These are phyloP conservation scores for Ustilago cynodontis DNA, from an alignment of 1,284 basidiomycete genomes.

Conservation along the genomic window DNA sequence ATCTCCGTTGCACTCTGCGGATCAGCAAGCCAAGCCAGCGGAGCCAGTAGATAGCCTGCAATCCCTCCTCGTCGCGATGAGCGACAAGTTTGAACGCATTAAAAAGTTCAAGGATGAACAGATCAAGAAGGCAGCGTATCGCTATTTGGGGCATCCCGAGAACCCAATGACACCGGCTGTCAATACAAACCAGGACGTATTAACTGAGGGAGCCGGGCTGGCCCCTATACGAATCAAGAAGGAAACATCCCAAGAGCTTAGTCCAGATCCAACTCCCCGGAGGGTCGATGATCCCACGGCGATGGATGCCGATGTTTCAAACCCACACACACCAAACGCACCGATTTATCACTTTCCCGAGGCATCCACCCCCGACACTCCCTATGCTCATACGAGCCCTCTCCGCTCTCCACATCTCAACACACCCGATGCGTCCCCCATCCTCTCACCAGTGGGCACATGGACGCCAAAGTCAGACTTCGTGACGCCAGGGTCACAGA, in stretches of 20 bases:
- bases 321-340: constrained; percentile 8
- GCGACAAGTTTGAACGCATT: not conserved
- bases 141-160: constrained; percentile 30
- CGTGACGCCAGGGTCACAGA: not conserved
- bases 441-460: constrained; percentile 1
- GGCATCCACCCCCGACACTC: not conserved
- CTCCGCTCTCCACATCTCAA: not conserved
- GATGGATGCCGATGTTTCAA: constrained; percentile 25
- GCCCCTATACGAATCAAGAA: constrained; percentile 3
- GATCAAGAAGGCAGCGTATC: constrained; percentile 18
- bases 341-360: not conserved
- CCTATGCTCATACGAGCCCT: not conserved
- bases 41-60: not conserved
- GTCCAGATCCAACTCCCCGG: constrained; percentile 11
- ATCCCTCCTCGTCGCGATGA: constrained; percentile 9
- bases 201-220: constrained; percentile 4
- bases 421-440: constrained; percentile 1
- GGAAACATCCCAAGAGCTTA: constrained; percentile 1
- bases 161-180: not conserved
- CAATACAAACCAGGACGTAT: not conserved
- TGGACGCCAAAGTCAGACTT: not conserved
- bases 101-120: constrained; percentile 18
- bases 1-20: not conserved
- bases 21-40: not conserved
- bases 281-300: not conserved